Conservation (phyloP, 2,329 filamentous ascomycete genomes). For the Neopestalotiopsis sp. region DNA sequence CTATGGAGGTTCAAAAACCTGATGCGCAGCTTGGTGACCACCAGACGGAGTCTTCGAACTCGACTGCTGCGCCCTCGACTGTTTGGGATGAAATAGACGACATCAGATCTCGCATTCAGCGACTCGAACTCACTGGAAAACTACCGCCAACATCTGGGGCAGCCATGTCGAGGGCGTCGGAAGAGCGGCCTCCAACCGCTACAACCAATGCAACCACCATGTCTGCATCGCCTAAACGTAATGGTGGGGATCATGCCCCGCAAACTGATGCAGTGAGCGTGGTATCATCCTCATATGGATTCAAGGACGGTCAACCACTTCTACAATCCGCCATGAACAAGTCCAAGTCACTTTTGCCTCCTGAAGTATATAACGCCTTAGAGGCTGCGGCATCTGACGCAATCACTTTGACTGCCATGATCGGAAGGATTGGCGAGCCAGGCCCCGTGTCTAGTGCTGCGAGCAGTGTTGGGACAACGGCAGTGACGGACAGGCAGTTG, state of each 20-base stretch:
- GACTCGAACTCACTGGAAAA: slow-evolving; percentile 88
- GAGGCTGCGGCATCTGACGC: slow-evolving; percentile 85
- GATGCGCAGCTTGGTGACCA: slow-evolving; percentile 43
- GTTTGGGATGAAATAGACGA: slow-evolving; percentile 99
- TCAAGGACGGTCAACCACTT: slow-evolving; percentile 73
- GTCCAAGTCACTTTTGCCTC: slow-evolving; percentile 70
- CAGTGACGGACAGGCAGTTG: slow-evolving; percentile 79
- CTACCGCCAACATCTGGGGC: slow-evolving; percentile 82
- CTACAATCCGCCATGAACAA: slow-evolving; percentile 82
- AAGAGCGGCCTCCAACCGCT: slow-evolving; percentile 86
- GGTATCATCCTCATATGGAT: slow-evolving; percentile 41
- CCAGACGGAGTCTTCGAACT: slow-evolving; percentile 80
- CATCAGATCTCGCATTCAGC: slow-evolving; percentile 88
- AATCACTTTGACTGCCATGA: slow-evolving; percentile 76
- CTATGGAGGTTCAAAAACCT: slow-evolving; percentile 42
- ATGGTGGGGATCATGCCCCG: slow-evolving; percentile 53
- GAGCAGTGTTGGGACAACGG: slow-evolving; percentile 59
- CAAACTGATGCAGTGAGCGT: slow-evolving; percentile 50
- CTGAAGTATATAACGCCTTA: slow-evolving; percentile 77
- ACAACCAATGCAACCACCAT: slow-evolving; percentile 85
- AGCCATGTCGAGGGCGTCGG: slow-evolving; percentile 74
- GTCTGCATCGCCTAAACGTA: slow-evolving; percentile 85
- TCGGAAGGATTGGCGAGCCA: slow-evolving; percentile 73
- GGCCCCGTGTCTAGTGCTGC: slow-evolving; percentile 71
- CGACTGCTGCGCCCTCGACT: slow-evolving; percentile 86